These are phyloP conservation scores for Penicillium sp. DNA, from an alignment of 2,329 filamentous ascomycete genomes.

Conservation along the genomic window DNA sequence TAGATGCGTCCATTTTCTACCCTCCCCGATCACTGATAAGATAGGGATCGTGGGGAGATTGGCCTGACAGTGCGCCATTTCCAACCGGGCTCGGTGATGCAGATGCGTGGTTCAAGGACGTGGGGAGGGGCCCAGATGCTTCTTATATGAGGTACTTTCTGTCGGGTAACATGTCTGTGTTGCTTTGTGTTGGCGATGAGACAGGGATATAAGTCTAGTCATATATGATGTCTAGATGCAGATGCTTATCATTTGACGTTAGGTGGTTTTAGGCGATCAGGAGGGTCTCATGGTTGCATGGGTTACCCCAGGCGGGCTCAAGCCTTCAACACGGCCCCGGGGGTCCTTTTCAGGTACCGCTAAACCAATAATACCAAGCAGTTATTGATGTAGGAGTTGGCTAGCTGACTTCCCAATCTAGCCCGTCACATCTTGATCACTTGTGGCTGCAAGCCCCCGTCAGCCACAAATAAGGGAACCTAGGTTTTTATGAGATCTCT, in stretches of 20 bases:
- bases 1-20: neutral
- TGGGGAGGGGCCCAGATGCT: neutral
- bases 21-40: neutral
- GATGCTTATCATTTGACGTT: neutral
- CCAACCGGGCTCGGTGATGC: slow-evolving; percentile 1
- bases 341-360: slow-evolving; percentile 4
- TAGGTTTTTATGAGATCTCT: neutral
- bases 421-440: neutral
- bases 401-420: slow-evolving; percentile 1
- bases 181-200: neutral
- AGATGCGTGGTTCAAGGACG: slow-evolving; percentile 7
- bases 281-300: neutral
- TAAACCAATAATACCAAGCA: neutral
- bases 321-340: neutral
- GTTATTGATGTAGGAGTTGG: neutral
- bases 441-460: slow-evolving; percentile 1
- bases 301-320: slow-evolving; percentile 5
- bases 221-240: neutral
- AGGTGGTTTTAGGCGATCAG: neutral
- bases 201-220: neutral
- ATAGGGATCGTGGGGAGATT: slow-evolving; percentile 5
- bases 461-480: neutral
- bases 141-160: slow-evolving; percentile 4
- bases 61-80: neutral
- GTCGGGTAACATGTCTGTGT: slow-evolving; percentile 7